Base-by-base conservation (phyloP, 2,329 filamentous ascomycete species). In the Curvularia spicifera region DNA sequence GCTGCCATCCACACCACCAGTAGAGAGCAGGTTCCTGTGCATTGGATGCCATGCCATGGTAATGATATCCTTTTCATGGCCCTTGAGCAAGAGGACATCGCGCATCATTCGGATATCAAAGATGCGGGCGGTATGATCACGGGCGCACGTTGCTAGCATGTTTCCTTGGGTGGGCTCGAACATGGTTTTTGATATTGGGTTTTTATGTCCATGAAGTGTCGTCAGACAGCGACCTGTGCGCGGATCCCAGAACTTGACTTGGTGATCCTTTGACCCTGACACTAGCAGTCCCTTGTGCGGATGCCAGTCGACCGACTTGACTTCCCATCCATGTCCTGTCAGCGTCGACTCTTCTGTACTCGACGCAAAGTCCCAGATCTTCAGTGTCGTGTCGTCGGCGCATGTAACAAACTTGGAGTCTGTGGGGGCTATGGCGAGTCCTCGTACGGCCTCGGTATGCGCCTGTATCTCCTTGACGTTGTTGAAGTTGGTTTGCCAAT, bases 401-500 rank as follows among this genome's bases (percentile, higher is more conserved):
- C 94, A 94, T 0, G 94, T 98, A 64, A 97, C 91, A 68, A 99
- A 99, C 75, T 98, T 98, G 60, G 90, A 85, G 78, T 99, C 95
- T 61, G 90, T 97, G 0, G 95, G 95, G 59, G 93, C 91, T 77
- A 98, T 98, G 8, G 94, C 90, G 39, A 99, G 82, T 71, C 97
- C 95, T 69, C 95, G 85, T 60, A 99, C 91, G 5, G 94, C 90
- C 73, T 97, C 93, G 48, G 87, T 87, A 74, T 98, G 95, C 6
- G 93, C 95, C 73, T 93, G 89, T 53, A 99, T 91, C 52, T 91
- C 93, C 77, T 98, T 92, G 59, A 98, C 93, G 71, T 98, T 97
- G 83, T 99, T 98, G 81, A 99, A 97, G 76, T 98, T 99, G 31
- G 94, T 92, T 77, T 97, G 93, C 91, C 94, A 98, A 80, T 99